Conservation (phyloP, 352 stramenopile genomes). For the Phytophthora europaea region DNA sequence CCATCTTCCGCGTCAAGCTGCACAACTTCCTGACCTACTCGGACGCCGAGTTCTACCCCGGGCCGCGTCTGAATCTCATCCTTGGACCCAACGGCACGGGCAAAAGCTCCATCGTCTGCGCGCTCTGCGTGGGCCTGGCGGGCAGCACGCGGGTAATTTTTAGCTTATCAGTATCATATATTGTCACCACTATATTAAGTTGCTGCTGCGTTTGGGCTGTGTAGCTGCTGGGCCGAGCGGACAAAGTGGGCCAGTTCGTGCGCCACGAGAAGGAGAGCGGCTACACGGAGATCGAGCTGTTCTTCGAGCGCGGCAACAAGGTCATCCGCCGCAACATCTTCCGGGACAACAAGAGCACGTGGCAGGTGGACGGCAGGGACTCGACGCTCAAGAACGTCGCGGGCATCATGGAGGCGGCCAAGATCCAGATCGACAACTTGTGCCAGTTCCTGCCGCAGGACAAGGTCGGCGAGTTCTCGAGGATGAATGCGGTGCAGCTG, state of each 20-base stretch:
- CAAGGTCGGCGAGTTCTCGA: constrained; percentile 93
- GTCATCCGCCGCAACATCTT: constrained; percentile 94
- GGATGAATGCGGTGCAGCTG: constrained; percentile 84
- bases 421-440: constrained; percentile 98
- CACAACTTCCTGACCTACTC: constrained; percentile 97
- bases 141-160: constrained; percentile 90
- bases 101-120: constrained; percentile 97
- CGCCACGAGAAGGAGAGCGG: constrained; percentile 87
- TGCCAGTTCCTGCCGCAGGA: constrained; percentile 99
- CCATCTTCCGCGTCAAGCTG: constrained; percentile 92
- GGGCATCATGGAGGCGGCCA: constrained; percentile 85
- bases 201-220: not conserved
- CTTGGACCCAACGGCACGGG: constrained; percentile 98
- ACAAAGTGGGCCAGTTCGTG: constrained; percentile 94
- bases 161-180: too few relatives aligned
- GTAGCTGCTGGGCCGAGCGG: constrained; percentile 94
- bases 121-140: constrained; percentile 97
- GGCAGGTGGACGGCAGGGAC: constrained; percentile 81
- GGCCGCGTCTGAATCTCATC: constrained; percentile 97
- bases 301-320: constrained; percentile 75
- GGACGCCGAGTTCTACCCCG: constrained; percentile 91
- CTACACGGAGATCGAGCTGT: constrained; percentile 96
- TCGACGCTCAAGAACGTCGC: constrained; percentile 76
- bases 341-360: constrained; percentile 88
- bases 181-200: not conserved